Base-by-base conservation (phyloP, 108 stramenopile species). In the Nitzschia sp. region DNA sequence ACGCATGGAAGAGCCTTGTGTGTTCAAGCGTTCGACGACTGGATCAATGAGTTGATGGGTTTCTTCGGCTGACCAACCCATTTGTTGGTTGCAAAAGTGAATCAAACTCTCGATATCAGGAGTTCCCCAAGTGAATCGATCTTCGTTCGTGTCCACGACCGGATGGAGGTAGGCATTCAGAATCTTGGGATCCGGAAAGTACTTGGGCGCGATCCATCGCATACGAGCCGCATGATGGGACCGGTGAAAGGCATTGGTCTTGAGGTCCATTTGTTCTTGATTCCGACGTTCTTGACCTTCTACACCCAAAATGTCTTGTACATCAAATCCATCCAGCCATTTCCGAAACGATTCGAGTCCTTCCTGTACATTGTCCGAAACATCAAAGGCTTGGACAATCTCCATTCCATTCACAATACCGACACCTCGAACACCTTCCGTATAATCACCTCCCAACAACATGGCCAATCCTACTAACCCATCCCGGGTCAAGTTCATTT, bases 351-450 rank as follows among this genome's bases (percentile, higher is more conserved):
- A 26, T 39, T 69, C 59, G 57, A 96, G 77, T 0, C 91, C 95
- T 25, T 63, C 65, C 56, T 79, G 75, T 25, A 86, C 57, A 57
- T 79, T 75, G 5, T 59, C 43, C 12, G 79, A 70, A 6, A 87
- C 78, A 61, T 88, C 81, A 71, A 97, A 97, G 3, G 87, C 92
- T 41, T 90, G 75, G 0, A 96, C 43, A 34, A 99, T 84, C 81
- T 99, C 99, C 94, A 97, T 97, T 11, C 95, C 97, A 62, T 98
- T 99, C 17, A 99, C 99, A 54, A 98, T 95, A 5, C 99, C 99
- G 0, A 99, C 96, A 20, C 81, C 81, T 25, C 90, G 87, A 19
- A 99, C 91, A n/a, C 97, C 99, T 51, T 95, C 89, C 12, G 96
- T 98, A 71, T 99, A 99, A 67, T 99, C 99, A 42, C 93, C 89